Conservation (phyloP, 768 basidiomycete genomes). For the Lentinula sp. region DNA sequence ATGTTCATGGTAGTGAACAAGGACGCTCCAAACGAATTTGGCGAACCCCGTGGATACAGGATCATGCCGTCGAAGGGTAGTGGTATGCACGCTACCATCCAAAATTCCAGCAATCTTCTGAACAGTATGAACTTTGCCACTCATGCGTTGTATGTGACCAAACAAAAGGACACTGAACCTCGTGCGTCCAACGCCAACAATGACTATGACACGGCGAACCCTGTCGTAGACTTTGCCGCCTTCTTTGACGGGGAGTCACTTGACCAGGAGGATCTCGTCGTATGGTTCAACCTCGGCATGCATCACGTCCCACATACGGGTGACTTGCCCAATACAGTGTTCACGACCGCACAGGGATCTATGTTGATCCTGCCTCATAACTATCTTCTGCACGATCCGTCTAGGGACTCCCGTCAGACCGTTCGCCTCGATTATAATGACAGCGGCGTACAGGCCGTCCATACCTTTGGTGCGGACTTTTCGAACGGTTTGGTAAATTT, state of each 20-base stretch:
- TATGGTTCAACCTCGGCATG: slow-evolving; percentile 35
- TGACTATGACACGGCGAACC: slow-evolving; percentile 41
- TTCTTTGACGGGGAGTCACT: slow-evolving; percentile 48
- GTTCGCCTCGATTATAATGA: slow-evolving; percentile 15
- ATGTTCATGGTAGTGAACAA: slow-evolving; percentile 41
- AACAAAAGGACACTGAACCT: slow-evolving; percentile 46
- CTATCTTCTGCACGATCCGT: slow-evolving; percentile 15
- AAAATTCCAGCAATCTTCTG: slow-evolving; percentile 28
- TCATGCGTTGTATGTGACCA: slow-evolving; percentile 41
- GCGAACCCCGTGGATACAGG: slow-evolving; percentile 38
- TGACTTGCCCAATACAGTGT: slow-evolving; percentile 16
- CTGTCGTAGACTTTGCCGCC: slow-evolving; percentile 40
- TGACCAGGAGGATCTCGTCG: slow-evolving; percentile 41
- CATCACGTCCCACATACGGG: slow-evolving; percentile 18
- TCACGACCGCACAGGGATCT: slow-evolving; percentile 15
- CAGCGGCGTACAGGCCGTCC: slow-evolving; percentile 13
- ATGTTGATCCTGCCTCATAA: slow-evolving; percentile 17
- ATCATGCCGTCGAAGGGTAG: slow-evolving; percentile 39
- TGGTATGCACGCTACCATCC: slow-evolving; percentile 26
- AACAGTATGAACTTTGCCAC: slow-evolving; percentile 50
- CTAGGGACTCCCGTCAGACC: slow-evolving; percentile 12
- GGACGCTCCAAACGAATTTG: slow-evolving; percentile 35
- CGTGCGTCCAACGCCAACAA: slow-evolving; percentile 41
- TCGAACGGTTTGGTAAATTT: slow-evolving; percentile 13
- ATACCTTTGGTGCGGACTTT: slow-evolving; percentile 13